Evolutionary conservation across 805 yeast species (phyloP).

Genomic region (Saturnispora besseyi): DNA sequence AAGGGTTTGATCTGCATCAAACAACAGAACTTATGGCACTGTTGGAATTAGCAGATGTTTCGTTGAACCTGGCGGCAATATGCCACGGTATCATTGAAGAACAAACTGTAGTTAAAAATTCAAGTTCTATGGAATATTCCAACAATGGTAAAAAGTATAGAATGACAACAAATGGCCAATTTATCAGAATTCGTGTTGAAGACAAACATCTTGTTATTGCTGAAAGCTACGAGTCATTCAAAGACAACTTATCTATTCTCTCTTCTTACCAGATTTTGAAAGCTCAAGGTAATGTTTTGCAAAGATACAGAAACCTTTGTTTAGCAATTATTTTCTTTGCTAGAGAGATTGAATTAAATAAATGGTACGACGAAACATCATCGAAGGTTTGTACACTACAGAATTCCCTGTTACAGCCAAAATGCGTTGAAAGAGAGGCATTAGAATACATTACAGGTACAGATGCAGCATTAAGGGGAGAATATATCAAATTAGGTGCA

Average conservation of each 20-base stretch:
- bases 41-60: conserved; percentile 20
- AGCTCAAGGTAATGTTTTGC: conserved; percentile 31
- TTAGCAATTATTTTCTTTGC: conserved; percentile 42
- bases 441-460: conserved; percentile 27
- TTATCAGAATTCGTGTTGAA: conserved; percentile 40
- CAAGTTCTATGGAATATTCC: conserved; percentile 23
- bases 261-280: conserved; percentile 38
- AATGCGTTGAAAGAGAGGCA: conserved; percentile 24
- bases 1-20: not conserved
- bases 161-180: conserved; percentile 36
- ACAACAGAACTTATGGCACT: not conserved
- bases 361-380: conserved; percentile 40
- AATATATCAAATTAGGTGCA: conserved; percentile 35
- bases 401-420: conserved; percentile 29
- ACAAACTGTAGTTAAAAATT: conserved; percentile 17
- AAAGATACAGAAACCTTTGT: conserved; percentile 34
- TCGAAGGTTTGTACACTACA: conserved; percentile 33
- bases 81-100: conserved; percentile 23
- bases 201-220: conserved; percentile 39
- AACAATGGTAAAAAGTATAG: conserved; percentile 42
- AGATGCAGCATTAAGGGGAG: conserved; percentile 14
- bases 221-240: conserved; percentile 18
- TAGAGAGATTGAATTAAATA: conserved; percentile 37
- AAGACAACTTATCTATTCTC: conserved; percentile 29
- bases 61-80: conserved; percentile 21